Evolutionary conservation across 805 yeast genomes (phyloP), one percentile per base, ranked within the genome.

Genomic region (Debaryomyces tyrocola): DNA sequence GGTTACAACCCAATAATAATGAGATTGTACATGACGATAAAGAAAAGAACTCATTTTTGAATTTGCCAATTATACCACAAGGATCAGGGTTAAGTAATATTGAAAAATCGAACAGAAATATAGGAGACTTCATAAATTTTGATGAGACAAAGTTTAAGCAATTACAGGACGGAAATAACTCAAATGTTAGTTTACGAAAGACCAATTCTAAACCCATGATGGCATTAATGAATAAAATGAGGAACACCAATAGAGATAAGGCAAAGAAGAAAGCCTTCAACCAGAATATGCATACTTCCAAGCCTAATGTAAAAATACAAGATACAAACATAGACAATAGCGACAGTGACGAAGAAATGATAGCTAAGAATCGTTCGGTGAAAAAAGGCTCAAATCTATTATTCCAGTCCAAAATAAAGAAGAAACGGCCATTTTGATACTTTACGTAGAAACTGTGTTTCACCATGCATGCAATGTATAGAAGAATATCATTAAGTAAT

Each of bases 201-300:
- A 38, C 49, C 7, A 54, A 57, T 21, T 66, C 71, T 6, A 60
- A 57, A 46, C 67, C 77, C 2, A 69, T 73, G 70, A 46, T 57
- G 12, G 69, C 74, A 6, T 61, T 73, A 43, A 57, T 69, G 64
- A 69, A 71, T 49, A 66, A 58, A 43, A 58, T 69, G 62, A 58
- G 74, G 37, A 57, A 62, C 33, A 53, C 54, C 3, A 57, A 47
- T 17, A 45, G 71, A 34, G 52, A 52, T 10, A 56, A 48, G 20
- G 33, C 48, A 18, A 48, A 55, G 44, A 56, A 58, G 38, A 57
- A 53, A 29, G 47, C 17, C 14, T 21, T 12, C 6, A 33, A 27
- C 15, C 15, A 33, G 24, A 33, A 34, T 28, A 34, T 24, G 27
- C 18, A 28, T 24, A 33, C 27, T 28, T 12, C 37, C 28, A 18